phyloP scores from a whole-genome alignment of 805 yeast species.

The Komagataella ulmi region DNA sequence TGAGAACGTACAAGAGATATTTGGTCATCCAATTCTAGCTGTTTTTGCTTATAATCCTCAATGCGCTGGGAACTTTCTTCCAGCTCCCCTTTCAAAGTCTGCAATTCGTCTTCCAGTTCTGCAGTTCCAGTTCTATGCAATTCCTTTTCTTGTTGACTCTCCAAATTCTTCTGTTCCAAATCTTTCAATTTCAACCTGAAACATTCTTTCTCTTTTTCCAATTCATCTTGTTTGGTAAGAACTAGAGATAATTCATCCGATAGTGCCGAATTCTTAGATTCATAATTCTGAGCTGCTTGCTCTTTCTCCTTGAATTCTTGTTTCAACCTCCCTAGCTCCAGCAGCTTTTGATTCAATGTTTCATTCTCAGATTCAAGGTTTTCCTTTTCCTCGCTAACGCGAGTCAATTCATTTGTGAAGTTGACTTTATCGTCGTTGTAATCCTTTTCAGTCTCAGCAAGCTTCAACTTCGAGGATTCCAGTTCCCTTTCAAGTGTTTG shows the following conservation, averaged over 20 bases:
- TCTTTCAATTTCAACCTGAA: not conserved
- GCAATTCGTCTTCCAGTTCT: not conserved
- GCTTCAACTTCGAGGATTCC: constrained; percentile 5
- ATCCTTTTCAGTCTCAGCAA: constrained; percentile 6
- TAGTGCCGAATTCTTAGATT: not conserved
- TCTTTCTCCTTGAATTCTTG: constrained; percentile 1
- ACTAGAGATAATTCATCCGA: not conserved
- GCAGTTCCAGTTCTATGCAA: not conserved
- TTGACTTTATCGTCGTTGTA: constrained; percentile 6
- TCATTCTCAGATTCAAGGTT: constrained; percentile 1
- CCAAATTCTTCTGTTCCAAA: not conserved
- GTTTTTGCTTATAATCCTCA: not conserved
- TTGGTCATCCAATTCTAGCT: not conserved
- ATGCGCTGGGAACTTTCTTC: not conserved
- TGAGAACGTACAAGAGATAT: not conserved
- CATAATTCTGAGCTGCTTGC: not conserved
- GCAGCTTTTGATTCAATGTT: not conserved
- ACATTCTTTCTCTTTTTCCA: not conserved
- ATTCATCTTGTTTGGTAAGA: not conserved
- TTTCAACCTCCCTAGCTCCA: constrained; percentile 1
- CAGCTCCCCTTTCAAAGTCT: not conserved
- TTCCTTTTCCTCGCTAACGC: not conserved
- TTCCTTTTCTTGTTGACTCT: not conserved
- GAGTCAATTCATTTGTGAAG: constrained; percentile 11
- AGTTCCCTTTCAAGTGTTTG: constrained; percentile 3